Evolutionary conservation across 257 asterid species (phyloP).

Genomic region (Solanum acaule): DNA sequence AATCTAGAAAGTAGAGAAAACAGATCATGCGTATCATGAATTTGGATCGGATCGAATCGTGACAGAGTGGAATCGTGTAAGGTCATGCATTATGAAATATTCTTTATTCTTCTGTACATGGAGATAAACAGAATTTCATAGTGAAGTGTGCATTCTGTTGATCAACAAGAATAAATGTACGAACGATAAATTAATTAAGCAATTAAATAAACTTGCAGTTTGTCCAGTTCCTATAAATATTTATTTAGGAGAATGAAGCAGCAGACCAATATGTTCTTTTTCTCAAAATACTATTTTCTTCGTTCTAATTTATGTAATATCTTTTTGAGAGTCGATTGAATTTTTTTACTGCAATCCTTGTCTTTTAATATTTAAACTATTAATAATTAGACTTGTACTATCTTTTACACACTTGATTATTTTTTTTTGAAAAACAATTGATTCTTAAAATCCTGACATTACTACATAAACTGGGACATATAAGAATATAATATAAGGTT

Average conservation of each 20-base stretch:
- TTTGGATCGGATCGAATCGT: neutral
- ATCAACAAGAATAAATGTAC: neutral
- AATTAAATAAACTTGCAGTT: neutral
- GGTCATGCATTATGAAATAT: neutral
- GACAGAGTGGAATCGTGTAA: neutral
- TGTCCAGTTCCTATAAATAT: neutral
- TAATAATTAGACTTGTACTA: neutral
- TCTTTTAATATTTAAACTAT: neutral
- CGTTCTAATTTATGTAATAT: rapidly evolving
- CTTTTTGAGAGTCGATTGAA: rapidly evolving
- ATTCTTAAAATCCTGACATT: neutral
- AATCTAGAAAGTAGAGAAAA: no score
- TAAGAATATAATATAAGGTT: neutral
- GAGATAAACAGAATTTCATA: neutral
- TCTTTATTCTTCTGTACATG: neutral
- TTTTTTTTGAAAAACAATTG: neutral
- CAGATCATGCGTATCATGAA: neutral
- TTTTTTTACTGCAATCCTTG: neutral
- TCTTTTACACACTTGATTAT: neutral
- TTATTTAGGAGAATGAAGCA: neutral
- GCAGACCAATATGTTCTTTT: neutral
- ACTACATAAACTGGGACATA: neutral
- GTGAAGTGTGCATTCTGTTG: neutral
- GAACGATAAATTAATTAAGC: neutral
- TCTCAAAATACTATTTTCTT: neutral